A percentile compares a stretch with the other conserved stretches of the same genome.
Evolutionary conservation across 768 basidiomycete genomes (phyloP).

Genomic region (Tylopilus cervinicoccineus): DNA sequence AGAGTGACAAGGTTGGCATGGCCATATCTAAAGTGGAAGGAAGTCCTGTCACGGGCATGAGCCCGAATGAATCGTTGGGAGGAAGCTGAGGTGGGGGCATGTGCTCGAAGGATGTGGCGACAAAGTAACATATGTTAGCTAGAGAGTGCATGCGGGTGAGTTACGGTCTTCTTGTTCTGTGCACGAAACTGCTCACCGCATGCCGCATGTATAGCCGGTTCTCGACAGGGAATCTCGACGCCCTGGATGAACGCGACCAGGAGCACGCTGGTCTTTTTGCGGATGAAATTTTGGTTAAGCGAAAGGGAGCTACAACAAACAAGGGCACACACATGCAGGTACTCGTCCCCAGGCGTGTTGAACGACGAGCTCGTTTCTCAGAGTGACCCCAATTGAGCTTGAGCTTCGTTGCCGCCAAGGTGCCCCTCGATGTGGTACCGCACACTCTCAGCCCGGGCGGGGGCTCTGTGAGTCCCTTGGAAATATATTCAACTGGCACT

Average conservation of each 20-base stretch:
- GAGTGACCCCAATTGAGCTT: too few relatives aligned
- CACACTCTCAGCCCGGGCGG: too few relatives aligned
- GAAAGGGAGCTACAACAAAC: constrained; percentile 14
- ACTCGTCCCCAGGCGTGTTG: too few relatives aligned
- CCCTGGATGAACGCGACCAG: constrained; percentile 27
- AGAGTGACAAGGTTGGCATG: constrained; percentile 13
- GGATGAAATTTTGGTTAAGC: constrained; percentile 27
- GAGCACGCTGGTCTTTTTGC: not conserved
- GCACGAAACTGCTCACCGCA: constrained; percentile 43
- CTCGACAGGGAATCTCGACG: constrained; percentile 27
- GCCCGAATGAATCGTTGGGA: constrained; percentile 19
- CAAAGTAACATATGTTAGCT: constrained; percentile 80
- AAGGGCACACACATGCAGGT: constrained; percentile 20
- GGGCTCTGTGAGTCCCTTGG: too few relatives aligned
- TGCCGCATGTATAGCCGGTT: constrained; percentile 41
- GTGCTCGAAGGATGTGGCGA: constrained; percentile 52
- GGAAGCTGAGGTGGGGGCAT: constrained; percentile 31
- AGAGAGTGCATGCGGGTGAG: constrained; percentile 5
- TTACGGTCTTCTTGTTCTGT: not conserved
- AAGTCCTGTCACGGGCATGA: constrained; percentile 15
- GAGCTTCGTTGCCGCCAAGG: too few relatives aligned
- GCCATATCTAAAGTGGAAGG: constrained; percentile 7
- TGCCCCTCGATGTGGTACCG: too few relatives aligned
- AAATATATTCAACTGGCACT: too few relatives aligned
- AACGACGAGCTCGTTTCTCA: too few relatives aligned